Percentiles rank a stretch among this genome's conserved stretches.
Evolutionary conservation across 352 stramenopile genomes (phyloP).

Genomic region (Phytopythium cucurbitacearum): DNA sequence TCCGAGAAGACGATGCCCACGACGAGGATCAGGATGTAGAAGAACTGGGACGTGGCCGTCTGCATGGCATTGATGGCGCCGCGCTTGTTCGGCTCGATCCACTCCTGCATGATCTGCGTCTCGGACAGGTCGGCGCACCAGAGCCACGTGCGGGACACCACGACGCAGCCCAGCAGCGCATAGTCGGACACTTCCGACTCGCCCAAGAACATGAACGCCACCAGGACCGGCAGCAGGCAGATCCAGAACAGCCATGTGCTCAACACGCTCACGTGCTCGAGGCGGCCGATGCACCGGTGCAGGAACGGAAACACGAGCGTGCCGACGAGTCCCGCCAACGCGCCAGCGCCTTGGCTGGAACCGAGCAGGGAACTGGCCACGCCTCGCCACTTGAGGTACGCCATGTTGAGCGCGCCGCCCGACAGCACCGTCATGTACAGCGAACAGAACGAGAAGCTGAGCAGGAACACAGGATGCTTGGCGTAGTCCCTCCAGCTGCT

Average conservation of each 20-base stretch:
- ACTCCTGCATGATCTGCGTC: constrained; percentile 76
- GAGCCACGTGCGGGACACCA: constrained; percentile 45
- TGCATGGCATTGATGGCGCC: constrained; percentile 64
- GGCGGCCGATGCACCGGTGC: constrained; percentile 12
- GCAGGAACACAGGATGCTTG: constrained; percentile 42
- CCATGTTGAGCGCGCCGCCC: constrained; percentile 45
- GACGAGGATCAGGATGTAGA: constrained; percentile 57
- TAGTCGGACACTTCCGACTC: constrained; percentile 51
- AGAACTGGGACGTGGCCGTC: constrained; percentile 58
- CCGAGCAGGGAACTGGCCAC: constrained; percentile 43
- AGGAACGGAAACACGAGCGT: constrained; percentile 48
- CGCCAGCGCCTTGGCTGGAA: constrained; percentile 34
- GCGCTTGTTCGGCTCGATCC: constrained; percentile 39
- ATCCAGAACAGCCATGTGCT: constrained; percentile 70
- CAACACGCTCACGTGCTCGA: constrained; percentile 45
- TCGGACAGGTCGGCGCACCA: constrained; percentile 53
- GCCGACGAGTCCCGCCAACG: constrained; percentile 42
- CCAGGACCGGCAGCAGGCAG: constrained; percentile 33
- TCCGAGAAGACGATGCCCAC: constrained; percentile 51
- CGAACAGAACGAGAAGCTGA: constrained; percentile 46
- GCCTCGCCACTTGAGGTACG: constrained; percentile 65
- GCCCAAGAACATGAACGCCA: constrained; percentile 37
- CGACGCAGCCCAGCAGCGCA: constrained; percentile 43
- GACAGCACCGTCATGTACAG: constrained; percentile 63
- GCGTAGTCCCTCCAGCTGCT: constrained; percentile 37